These are phyloP conservation scores for Oleoguttula mirabilis DNA, from an alignment of 495 filamentous ascomycete species.

Conservation along the genomic window DNA sequence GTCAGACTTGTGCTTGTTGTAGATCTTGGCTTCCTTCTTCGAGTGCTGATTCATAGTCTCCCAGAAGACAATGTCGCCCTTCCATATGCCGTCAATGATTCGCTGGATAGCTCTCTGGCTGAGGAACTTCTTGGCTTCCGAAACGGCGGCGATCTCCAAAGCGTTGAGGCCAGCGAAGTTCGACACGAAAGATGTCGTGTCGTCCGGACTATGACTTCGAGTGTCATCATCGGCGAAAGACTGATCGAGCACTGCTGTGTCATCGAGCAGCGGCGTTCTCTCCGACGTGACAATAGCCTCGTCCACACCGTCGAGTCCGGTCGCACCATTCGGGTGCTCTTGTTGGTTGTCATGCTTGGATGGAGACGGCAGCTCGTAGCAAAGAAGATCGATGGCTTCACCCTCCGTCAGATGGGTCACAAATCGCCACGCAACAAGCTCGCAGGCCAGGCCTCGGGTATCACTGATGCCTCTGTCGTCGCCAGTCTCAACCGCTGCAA, in stretches of 20 bases:
- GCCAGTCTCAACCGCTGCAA: slow-evolving; percentile 25
- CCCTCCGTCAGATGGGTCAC: slow-evolving; percentile 64
- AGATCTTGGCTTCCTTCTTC: slow-evolving; percentile 68
- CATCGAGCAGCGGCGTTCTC: slow-evolving; percentile 15
- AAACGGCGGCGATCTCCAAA: slow-evolving; percentile 79
- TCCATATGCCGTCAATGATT: slow-evolving; percentile 80
- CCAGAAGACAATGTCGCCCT: slow-evolving; percentile 85
- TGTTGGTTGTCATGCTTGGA: background rate
- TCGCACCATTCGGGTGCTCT: background rate
- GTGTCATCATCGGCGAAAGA: slow-evolving; percentile 5
- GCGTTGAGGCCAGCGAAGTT: slow-evolving; percentile 67
- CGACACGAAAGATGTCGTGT: slow-evolving; percentile 30
- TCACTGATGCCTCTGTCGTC: slow-evolving; percentile 64
- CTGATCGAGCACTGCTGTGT: background rate
- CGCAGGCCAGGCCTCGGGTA: slow-evolving; percentile 71
- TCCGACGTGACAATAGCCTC: slow-evolving; percentile 9
- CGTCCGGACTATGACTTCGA: background rate
- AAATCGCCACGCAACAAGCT: slow-evolving; percentile 86
- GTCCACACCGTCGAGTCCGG: background rate
- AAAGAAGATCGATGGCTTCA: slow-evolving; percentile 70
- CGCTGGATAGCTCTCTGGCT: slow-evolving; percentile 77
- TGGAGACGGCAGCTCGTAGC: slow-evolving; percentile 58
- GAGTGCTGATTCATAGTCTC: slow-evolving; percentile 64
- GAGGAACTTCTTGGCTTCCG: slow-evolving; percentile 82
- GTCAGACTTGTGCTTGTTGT: slow-evolving; percentile 65